A percentile compares a stretch with the other conserved stretches of the same genome.
These are phyloP conservation scores for Coemansia asiatica DNA, from an alignment of 192 early-diverging fungal genomes.

Conservation along the genomic window DNA sequence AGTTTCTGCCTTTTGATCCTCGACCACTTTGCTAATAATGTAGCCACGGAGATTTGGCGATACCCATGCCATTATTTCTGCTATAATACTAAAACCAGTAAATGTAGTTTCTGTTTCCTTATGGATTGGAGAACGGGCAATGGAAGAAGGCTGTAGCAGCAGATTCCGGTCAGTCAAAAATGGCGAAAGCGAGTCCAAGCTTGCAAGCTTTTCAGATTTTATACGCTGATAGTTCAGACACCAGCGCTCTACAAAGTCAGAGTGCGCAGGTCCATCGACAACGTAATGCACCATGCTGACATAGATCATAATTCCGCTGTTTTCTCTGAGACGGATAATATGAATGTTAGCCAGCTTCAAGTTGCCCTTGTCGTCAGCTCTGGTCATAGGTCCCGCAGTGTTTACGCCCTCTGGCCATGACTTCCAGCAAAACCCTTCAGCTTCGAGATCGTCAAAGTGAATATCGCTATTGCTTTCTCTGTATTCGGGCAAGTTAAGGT, in stretches of 20 bases:
- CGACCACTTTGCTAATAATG: constrained; percentile 28
- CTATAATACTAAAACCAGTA: constrained; percentile 19
- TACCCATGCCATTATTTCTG: constrained; percentile 45
- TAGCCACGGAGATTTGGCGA: constrained; percentile 38
- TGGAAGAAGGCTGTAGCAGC: constrained; percentile 11
- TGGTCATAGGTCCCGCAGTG: constrained; percentile 40
- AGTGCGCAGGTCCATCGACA: constrained; percentile 38
- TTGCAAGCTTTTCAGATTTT: not conserved
- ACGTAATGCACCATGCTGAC: constrained; percentile 47
- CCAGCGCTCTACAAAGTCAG: constrained; percentile 42
- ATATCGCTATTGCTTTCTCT: constrained; percentile 24
- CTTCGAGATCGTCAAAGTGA: constrained; percentile 30
- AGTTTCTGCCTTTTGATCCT: constrained; percentile 29
- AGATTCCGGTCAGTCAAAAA: constrained; percentile 32
- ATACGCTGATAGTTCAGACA: constrained; percentile 25
- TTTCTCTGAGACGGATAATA: constrained; percentile 32
- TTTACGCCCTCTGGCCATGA: constrained; percentile 42
- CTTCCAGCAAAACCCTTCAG: constrained; percentile 23
- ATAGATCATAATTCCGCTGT: constrained; percentile 48
- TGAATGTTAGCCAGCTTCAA: constrained; percentile 50
- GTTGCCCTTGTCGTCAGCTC: constrained; percentile 16
- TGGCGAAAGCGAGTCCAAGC: constrained; percentile 10
- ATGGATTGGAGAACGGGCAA: constrained; percentile 26
- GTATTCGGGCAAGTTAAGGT: constrained; percentile 45
- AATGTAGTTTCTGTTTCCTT: constrained; percentile 22